Evolutionary conservation across 1,284 basidiomycete species (phyloP).

Genomic region (Hemileia vastatrix): DNA sequence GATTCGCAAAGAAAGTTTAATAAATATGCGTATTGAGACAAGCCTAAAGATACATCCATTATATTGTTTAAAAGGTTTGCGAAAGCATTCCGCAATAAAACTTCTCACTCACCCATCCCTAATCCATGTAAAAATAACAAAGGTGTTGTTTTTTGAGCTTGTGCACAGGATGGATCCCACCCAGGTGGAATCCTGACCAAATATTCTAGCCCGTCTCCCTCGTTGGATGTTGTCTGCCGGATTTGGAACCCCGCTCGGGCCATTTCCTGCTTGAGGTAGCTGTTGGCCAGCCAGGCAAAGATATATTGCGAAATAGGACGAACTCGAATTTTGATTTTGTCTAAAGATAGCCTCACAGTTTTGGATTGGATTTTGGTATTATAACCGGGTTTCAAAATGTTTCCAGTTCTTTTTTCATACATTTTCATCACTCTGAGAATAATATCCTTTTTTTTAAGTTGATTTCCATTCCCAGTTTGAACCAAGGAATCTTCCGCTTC

Average conservation of each 20-base stretch:
- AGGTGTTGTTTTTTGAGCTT: conserved; percentile 12
- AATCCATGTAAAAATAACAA: conserved; percentile 17
- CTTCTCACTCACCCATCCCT: conserved; percentile 7
- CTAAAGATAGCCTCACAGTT: conserved; percentile 5
- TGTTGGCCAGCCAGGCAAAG: conserved; percentile 1
- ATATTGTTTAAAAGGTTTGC: too few relatives aligned
- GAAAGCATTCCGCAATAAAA: not conserved
- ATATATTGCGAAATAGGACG: conserved; percentile 10
- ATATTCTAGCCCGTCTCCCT: conserved; percentile 5
- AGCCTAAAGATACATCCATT: conserved; percentile 9
- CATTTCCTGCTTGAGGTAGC: not conserved
- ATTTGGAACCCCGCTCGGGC: conserved; percentile 2
- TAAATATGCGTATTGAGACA: conserved; percentile 8
- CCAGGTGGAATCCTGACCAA: conserved; percentile 6
- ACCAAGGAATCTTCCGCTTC: conserved; percentile 5
- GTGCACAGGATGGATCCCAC: conserved; percentile 1
- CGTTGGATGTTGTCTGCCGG: conserved; percentile 1
- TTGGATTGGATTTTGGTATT: conserved; percentile 7
- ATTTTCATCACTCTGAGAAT: not conserved
- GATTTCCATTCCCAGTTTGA: too few relatives aligned
- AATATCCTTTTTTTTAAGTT: too few relatives aligned
- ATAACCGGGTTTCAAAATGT: conserved; percentile 7
- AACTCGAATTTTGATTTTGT: conserved; percentile 8
- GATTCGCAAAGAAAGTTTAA: conserved; percentile 8
- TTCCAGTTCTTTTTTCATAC: conserved; percentile 12